phyloP scores from a whole-genome alignment of 2,329 filamentous ascomycete genomes.

The Pseudogymnoascus sp. region DNA sequence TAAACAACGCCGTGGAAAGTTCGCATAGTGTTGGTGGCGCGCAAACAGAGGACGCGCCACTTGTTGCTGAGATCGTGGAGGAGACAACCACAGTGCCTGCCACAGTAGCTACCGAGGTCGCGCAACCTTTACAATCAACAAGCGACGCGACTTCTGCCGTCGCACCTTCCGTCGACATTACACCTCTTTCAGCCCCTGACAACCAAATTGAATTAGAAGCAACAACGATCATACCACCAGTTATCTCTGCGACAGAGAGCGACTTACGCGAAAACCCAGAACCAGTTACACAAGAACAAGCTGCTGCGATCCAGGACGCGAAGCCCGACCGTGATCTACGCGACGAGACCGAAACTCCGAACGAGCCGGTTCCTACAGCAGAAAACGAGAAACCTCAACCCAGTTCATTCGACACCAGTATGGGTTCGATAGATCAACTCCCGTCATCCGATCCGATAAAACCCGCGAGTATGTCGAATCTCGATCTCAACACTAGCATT shows the following conservation, averaged over 20 bases:
- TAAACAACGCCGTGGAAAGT: neutral
- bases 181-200: neutral
- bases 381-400: constrained; percentile 10
- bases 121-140: constrained; percentile 1
- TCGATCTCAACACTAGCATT: constrained; percentile 11
- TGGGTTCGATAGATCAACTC: neutral
- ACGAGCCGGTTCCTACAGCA: neutral
- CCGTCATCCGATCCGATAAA: neutral
- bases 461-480: constrained; percentile 11
- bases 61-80: constrained; percentile 1
- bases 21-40: neutral
- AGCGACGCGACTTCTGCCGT: neutral
- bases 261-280: constrained; percentile 23
- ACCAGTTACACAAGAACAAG: constrained; percentile 12
- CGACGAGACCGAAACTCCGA: constrained; percentile 7
- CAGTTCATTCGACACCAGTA: neutral
- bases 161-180: neutral
- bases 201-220: constrained; percentile 12
- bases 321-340: constrained; percentile 6
- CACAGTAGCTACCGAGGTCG: constrained; percentile 17
- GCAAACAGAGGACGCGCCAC: neutral
- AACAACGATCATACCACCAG: constrained; percentile 24
- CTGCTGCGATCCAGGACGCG: constrained; percentile 11
- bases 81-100: constrained; percentile 13
- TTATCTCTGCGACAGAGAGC: constrained; percentile 27